Evolutionary conservation across 2,329 filamentous ascomycete genomes (phyloP).

Genomic region (Cladosporium sp.): DNA sequence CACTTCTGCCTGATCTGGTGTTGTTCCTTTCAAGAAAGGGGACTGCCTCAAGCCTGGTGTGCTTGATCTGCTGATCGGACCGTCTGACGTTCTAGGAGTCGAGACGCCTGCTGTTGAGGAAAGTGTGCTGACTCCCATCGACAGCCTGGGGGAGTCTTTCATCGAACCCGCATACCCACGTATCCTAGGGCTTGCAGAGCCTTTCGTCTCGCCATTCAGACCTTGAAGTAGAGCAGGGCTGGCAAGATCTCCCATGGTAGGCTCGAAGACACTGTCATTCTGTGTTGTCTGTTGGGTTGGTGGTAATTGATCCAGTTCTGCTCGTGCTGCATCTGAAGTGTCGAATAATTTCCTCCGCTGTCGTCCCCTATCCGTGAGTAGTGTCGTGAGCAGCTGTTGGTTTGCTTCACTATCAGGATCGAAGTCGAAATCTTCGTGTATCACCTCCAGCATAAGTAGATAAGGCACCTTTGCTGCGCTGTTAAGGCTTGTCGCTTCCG

Average conservation of each 20-base stretch:
- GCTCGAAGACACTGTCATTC: slow-evolving; percentile 76
- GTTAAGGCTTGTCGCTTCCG: slow-evolving; percentile 78
- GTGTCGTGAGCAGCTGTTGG: slow-evolving; percentile 57
- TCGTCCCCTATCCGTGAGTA: slow-evolving; percentile 62
- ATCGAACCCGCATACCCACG: slow-evolving; percentile 19
- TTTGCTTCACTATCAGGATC: slow-evolving; percentile 71
- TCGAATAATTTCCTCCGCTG: slow-evolving; percentile 48
- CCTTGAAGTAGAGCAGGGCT: slow-evolving; percentile 65
- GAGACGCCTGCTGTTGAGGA: slow-evolving; percentile 57
- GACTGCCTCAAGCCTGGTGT: slow-evolving; percentile 60
- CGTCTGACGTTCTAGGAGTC: slow-evolving; percentile 66
- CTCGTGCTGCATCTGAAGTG: slow-evolving; percentile 57
- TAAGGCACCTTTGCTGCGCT: slow-evolving; percentile 84
- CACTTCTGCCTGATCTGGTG: slow-evolving; percentile 70
- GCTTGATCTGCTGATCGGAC: slow-evolving; percentile 61
- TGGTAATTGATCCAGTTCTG: slow-evolving; percentile 33
- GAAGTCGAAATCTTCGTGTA: slow-evolving; percentile 78
- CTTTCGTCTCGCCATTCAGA: slow-evolving; percentile 46
- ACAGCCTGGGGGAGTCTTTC: slow-evolving; percentile 48
- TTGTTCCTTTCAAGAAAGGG: slow-evolving; percentile 48
- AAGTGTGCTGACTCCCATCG: slow-evolving; percentile 58
- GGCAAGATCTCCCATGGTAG: slow-evolving; percentile 71
- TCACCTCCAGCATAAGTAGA: slow-evolving; percentile 76
- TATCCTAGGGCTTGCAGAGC: slow-evolving; percentile 40
- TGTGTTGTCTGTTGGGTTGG: slow-evolving; percentile 39